Percentiles rank a stretch among this genome's conserved stretches.
Evolutionary conservation across 2,329 filamentous ascomycete genomes (phyloP).

Genomic region (Aureobasidium sp.): DNA sequence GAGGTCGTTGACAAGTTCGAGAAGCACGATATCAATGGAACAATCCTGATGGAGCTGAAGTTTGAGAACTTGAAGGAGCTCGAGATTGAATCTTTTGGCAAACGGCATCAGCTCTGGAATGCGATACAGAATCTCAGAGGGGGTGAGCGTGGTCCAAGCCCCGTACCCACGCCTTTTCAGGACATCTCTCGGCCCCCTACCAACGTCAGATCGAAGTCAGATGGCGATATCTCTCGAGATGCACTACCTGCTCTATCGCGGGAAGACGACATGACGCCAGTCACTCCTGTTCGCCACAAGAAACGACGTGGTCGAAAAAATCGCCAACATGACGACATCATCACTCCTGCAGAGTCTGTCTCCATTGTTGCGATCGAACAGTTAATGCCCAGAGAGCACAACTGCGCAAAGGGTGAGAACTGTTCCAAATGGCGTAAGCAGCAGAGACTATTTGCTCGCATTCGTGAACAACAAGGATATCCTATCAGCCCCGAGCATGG

Average conservation of each 20-base stretch:
- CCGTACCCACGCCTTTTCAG: constrained; percentile 42
- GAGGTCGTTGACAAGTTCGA: constrained; percentile 76
- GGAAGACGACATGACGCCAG: constrained; percentile 27
- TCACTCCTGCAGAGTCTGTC: constrained; percentile 74
- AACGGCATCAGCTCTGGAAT: constrained; percentile 72
- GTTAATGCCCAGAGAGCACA: constrained; percentile 74
- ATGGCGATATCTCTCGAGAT: constrained; percentile 15
- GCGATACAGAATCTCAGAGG: constrained; percentile 64
- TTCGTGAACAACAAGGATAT: constrained; percentile 61
- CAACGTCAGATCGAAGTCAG: constrained; percentile 23
- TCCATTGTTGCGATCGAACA: constrained; percentile 92
- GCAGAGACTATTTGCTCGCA: constrained; percentile 66
- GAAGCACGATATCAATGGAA: constrained; percentile 85
- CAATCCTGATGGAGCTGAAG: constrained; percentile 81
- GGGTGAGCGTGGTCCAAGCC: constrained; percentile 36
- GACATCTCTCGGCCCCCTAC: constrained; percentile 41
- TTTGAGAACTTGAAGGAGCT: constrained; percentile 82
- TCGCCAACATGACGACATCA: constrained; percentile 50
- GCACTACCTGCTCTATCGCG: constrained; percentile 14
- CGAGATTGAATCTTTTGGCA: constrained; percentile 73
- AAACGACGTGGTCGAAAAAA: constrained; percentile 35
- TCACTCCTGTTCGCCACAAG: constrained; percentile 29
- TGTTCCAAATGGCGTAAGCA: constrained; percentile 78
- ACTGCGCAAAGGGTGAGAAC: constrained; percentile 77
- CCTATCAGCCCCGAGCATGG: constrained; percentile 57